Evolutionary conservation across 371 early-diverging fungal genomes (phyloP).

Genomic region (Basidiobolus meristosporus): DNA sequence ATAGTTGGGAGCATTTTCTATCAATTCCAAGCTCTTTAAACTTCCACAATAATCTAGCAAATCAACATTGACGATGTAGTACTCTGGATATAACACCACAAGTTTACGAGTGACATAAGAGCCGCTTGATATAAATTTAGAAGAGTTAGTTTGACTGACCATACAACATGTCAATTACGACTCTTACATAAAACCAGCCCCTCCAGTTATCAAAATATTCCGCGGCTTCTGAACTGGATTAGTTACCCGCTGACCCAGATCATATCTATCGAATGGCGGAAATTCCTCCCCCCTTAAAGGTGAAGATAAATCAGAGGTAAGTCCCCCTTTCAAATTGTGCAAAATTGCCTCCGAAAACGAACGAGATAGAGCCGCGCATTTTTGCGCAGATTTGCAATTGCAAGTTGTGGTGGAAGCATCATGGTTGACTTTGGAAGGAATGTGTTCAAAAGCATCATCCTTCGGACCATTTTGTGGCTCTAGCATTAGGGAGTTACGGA

Average conservation of each 20-base stretch:
- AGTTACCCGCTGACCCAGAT: not conserved
- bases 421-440: no score
- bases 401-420: no score
- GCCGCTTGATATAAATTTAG: constrained; percentile 15
- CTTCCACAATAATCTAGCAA: constrained; percentile 72
- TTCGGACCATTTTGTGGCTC: no score
- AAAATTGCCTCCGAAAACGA: no score
- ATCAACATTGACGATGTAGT: constrained; percentile 49
- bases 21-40: constrained; percentile 26
- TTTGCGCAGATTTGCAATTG: no score
- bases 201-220: constrained; percentile 59
- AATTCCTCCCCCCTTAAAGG: not conserved
- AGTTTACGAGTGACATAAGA: constrained; percentile 38
- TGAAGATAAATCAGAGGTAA: not conserved
- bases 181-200: constrained; percentile 74
- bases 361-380: no score
- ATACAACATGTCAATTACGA: not conserved
- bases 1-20: constrained; percentile 31
- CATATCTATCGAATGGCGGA: not conserved
- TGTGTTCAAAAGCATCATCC: no score
- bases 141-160: no score
- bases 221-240: not conserved
- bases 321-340: no score
- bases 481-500: no score
- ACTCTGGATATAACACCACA: constrained; percentile 45